Evolutionary conservation across 2,329 filamentous ascomycete species (phyloP).

Genomic region (Aspergillus sp.): DNA sequence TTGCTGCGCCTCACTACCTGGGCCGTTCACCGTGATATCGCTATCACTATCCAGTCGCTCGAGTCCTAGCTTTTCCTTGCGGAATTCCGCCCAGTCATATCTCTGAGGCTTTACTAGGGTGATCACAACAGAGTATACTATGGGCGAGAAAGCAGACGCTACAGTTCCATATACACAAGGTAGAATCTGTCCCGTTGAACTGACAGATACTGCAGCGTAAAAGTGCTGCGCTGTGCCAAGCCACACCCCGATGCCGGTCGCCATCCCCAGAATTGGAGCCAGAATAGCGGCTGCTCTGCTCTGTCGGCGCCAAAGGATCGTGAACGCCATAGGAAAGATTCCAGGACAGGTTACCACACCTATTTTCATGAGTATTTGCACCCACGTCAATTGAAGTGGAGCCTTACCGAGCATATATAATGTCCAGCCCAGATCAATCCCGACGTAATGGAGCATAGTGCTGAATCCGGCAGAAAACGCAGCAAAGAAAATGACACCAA

Average conservation of each 20-base stretch:
- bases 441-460: constrained; percentile 56
- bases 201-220: constrained; percentile 52
- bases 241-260: constrained; percentile 57
- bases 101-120: constrained; percentile 49
- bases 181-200: constrained; percentile 51
- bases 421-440: constrained; percentile 58
- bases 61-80: constrained; percentile 33
- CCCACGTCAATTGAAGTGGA: rapidly evolving
- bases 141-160: constrained; percentile 56
- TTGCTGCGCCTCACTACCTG: neutral
- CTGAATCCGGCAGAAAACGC: constrained; percentile 56
- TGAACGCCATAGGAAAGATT: constrained; percentile 57
- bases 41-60: constrained; percentile 28
- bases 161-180: constrained; percentile 59
- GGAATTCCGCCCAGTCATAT: constrained; percentile 45
- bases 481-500: constrained; percentile 56
- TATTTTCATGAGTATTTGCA: constrained; percentile 8
- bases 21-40: neutral
- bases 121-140: constrained; percentile 53
- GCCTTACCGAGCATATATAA: constrained; percentile 53
- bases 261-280: constrained; percentile 54
- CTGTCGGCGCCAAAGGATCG: constrained; percentile 56
- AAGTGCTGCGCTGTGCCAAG: constrained; percentile 51
- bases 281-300: constrained; percentile 53
- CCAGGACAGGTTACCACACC: constrained; percentile 57